phyloP scores from a whole-genome alignment of 345 rosid species.

The Sisymbrium altissimum region DNA sequence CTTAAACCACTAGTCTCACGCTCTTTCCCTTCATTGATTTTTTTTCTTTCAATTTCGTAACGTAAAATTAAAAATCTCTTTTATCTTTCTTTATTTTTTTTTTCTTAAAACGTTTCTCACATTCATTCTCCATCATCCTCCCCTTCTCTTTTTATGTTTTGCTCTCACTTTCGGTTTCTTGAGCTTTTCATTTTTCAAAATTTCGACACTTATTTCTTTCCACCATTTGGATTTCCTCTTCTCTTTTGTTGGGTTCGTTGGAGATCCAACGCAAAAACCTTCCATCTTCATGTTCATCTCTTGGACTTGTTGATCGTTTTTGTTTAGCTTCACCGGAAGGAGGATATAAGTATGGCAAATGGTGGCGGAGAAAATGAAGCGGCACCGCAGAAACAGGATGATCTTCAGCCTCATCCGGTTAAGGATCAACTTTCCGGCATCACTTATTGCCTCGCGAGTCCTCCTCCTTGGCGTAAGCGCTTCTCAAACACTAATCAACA shows the following conservation, averaged over 20 bases:
- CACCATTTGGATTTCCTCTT: not conserved
- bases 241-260: not conserved
- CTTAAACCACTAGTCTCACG: slow-evolving; percentile 4
- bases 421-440: slow-evolving; percentile 81
- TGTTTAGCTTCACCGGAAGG: not conserved
- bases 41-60: slow-evolving; percentile 6
- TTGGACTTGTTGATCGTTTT: not conserved
- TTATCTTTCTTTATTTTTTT: not conserved
- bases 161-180: slow-evolving; percentile 4
- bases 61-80: not conserved
- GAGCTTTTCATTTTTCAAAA: not conserved
- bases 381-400: slow-evolving; percentile 77
- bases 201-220: not conserved
- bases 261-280: not conserved
- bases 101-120: not conserved
- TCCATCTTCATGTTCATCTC: not conserved
- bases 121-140: not conserved
- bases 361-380: slow-evolving; percentile 59
- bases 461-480: slow-evolving; percentile 98
- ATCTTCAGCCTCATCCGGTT: slow-evolving; percentile 82
- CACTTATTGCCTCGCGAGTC: slow-evolving; percentile 83
- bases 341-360: slow-evolving; percentile 31
- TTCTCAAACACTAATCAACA: not conserved
- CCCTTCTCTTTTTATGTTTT: not conserved
- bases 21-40: not conserved